Base-by-base conservation (phyloP, 345 rosid genomes). In the Salix dunnii region DNA sequence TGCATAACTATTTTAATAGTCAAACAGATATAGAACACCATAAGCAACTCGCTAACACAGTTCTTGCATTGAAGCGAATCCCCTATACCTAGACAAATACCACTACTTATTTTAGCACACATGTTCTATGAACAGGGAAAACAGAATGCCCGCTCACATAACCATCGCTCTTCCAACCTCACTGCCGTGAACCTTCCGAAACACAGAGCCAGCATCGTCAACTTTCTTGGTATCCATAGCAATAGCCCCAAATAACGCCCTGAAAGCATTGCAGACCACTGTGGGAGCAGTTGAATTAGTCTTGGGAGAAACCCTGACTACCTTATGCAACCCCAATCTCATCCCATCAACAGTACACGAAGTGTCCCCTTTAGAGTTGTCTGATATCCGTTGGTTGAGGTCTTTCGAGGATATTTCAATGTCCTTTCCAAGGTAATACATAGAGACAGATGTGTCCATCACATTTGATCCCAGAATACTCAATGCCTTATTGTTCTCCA, bases 211-310 rank as follows among this genome's bases (percentile, higher is more conserved):
- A 12, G 93, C 89, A 60, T 77, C 84, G 83, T 90, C 94, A 68
- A 76, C 74, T 35, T 38, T 78, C 68, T 77, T 82, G 42, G 87
- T 35, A 74, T 92, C 94, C 67, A 80, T 33, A 71, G 92, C 91
- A 81, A 90, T 78, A 77, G 97, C 97, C 76, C 92, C 93, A 83
- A 90, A 85, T n/a, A 90, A 76, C 6, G 93, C 93, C 53, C 94
- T 82, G 71, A 88, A 88, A 53, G 91, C 92, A 70, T 68, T 81
- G 60, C 97, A 90, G 70, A 90, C 78, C 38, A 92, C 83, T 0
- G 68, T 38, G 7, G 91, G 76, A 62, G 74, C 40, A 0, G 94
- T 75, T 2, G 92, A 69, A 78, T 88, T 82, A 0, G 89, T 89
- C 89, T 82, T 90, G 27, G 84, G 20, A 72, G 92, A 90, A 82